These are phyloP conservation scores for Schrenkiella parvula DNA, from an alignment of 345 rosid species.

Conservation along the genomic window DNA sequence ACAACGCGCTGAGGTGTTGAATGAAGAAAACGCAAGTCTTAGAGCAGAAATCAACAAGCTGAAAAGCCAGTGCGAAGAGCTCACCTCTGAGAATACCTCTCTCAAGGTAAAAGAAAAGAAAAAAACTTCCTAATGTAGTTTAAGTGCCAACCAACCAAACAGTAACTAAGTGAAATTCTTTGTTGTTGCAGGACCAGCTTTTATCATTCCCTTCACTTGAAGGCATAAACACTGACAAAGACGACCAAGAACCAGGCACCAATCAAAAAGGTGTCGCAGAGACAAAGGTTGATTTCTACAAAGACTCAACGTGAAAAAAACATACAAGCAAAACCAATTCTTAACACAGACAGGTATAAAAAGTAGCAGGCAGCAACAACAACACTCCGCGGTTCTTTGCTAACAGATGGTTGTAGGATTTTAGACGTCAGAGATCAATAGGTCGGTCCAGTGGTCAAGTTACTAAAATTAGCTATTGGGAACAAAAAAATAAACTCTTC, in stretches of 20 bases:
- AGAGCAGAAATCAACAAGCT: constrained; percentile 77
- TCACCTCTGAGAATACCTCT: constrained; percentile 65
- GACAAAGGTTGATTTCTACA: constrained; percentile 35
- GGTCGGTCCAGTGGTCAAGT: constrained; percentile 23
- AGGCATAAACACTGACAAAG: constrained; percentile 44
- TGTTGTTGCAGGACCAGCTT: constrained; percentile 65
- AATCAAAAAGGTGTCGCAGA: constrained; percentile 38
- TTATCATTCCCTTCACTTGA: constrained; percentile 53
- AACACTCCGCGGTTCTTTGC: constrained; percentile 6
- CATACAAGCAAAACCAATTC: constrained; percentile 19
- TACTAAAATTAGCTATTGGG: constrained; percentile 3
- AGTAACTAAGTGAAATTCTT: background rate
- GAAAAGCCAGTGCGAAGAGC: constrained; percentile 76
- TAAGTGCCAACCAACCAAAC: background rate
- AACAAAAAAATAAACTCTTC: background rate
- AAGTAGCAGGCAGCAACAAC: constrained; percentile 14
- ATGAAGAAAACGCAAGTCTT: constrained; percentile 80
- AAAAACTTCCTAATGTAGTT: background rate
- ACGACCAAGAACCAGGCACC: constrained; percentile 37
- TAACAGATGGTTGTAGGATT: constrained; percentile 29
- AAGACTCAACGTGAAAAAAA: constrained; percentile 16
- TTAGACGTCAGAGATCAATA: constrained; percentile 21
- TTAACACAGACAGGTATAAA: constrained; percentile 29
- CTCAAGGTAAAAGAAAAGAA: constrained; percentile 53
- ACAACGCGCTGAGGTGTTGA: constrained; percentile 71